These are phyloP conservation scores for Debaryomyces sp. DNA, from an alignment of 1,139 yeast genomes.

Conservation along the genomic window DNA sequence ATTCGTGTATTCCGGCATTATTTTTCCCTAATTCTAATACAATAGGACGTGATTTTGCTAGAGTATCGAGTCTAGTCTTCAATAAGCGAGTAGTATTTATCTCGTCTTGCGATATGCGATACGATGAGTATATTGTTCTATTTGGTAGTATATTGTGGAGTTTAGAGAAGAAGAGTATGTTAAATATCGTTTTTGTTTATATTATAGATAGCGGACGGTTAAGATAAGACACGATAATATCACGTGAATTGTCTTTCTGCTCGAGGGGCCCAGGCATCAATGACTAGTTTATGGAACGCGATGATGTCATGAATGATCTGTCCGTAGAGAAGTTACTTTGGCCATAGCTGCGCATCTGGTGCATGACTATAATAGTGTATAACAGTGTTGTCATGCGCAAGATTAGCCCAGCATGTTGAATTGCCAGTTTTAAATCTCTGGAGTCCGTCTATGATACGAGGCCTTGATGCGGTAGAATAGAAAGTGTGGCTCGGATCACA, in stretches of 20 bases:
- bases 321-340: background rate
- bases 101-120: background rate
- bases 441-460: background rate
- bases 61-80: background rate
- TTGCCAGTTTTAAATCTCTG: background rate
- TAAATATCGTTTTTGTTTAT: background rate
- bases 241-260: background rate
- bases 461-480: background rate
- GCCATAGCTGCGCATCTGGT: background rate
- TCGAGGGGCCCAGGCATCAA: background rate
- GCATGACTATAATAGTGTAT: background rate
- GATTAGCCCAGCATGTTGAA: background rate
- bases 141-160: background rate
- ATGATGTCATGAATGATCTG: background rate
- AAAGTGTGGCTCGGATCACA: background rate
- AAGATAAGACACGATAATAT: conserved; percentile 1
- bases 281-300: background rate
- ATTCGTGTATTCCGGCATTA: conserved; percentile 13
- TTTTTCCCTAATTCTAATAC: background rate
- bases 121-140: background rate
- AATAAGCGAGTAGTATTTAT: background rate
- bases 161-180: background rate
- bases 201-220: background rate
- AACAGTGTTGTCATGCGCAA: background rate
- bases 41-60: background rate